A percentile compares a stretch with the other conserved stretches of the same genome.
These are phyloP conservation scores for Strigomonas galati DNA, from an alignment of 208 protist species.

Conservation along the genomic window DNA sequence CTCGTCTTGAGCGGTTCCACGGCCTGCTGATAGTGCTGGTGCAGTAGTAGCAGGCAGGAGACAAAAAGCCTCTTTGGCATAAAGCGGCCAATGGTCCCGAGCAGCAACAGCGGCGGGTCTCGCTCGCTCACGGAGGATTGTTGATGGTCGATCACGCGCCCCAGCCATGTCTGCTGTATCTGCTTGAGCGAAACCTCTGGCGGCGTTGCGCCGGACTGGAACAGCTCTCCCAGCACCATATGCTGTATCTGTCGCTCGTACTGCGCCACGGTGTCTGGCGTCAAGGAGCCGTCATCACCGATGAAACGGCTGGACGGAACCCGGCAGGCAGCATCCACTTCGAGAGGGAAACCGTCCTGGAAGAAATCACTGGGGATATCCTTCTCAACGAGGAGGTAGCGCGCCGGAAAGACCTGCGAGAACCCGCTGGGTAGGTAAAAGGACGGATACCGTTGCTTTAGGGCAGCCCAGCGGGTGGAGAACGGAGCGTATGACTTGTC, in stretches of 20 bases:
- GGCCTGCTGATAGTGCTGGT: not conserved
- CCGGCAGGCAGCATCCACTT: not conserved
- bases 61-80: not conserved
- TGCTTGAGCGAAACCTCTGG: not conserved
- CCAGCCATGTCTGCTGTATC: not conserved
- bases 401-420: slow-evolving; percentile 8
- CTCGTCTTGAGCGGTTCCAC: not conserved
- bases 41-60: not conserved
- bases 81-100: not conserved
- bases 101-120: not conserved
- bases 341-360: not conserved
- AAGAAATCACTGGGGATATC: not conserved
- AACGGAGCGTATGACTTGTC: not conserved
- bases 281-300: not conserved
- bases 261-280: not conserved
- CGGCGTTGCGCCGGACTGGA: no score
- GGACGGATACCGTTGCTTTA: not conserved
- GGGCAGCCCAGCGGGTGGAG: not conserved
- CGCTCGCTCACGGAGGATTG: not conserved
- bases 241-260: not conserved
- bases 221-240: not conserved
- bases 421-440: not conserved
- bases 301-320: not conserved
- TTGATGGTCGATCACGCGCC: not conserved
- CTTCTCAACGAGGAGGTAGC: not conserved